Percentiles rank a stretch among this genome's conserved stretches.
phyloP scores from a whole-genome alignment of 306 rosid genomes.

The Fagus sylvatica region DNA sequence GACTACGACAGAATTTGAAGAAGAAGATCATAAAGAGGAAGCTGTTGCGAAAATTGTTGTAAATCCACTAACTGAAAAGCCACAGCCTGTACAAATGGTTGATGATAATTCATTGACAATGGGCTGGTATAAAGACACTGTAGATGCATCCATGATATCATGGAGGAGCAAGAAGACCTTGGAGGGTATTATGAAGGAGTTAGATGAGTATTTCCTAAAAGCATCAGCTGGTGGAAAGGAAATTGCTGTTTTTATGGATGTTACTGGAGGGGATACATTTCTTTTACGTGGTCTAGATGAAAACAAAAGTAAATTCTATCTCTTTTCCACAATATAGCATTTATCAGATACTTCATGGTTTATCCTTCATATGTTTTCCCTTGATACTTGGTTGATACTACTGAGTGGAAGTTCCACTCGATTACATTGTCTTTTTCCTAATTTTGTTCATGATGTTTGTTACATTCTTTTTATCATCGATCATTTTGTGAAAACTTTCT shows the following conservation, averaged over 20 bases:
- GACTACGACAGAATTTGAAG: slow-evolving; percentile 66
- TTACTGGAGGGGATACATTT: slow-evolving; percentile 51
- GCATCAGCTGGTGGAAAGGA: slow-evolving; percentile 74
- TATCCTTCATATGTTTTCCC: background rate
- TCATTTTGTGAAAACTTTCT: too few relatives aligned
- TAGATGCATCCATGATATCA: slow-evolving; percentile 32
- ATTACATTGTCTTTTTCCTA: background rate
- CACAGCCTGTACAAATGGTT: slow-evolving; percentile 30
- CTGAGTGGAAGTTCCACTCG: background rate
- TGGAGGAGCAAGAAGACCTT: slow-evolving; percentile 60
- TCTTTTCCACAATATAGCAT: slow-evolving; percentile 17
- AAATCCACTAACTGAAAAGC: slow-evolving; percentile 41
- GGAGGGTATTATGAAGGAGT: slow-evolving; percentile 64
- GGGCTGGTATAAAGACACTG: slow-evolving; percentile 41
- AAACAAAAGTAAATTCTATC: slow-evolving; percentile 45
- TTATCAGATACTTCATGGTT: background rate
- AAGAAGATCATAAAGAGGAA: slow-evolving; percentile 65
- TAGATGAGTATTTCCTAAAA: slow-evolving; percentile 84
- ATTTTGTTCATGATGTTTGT: background rate
- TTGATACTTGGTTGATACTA: background rate
- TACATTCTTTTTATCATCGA: background rate
- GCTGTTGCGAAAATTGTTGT: slow-evolving; percentile 34
- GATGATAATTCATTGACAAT: slow-evolving; percentile 41
- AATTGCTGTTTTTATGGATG: slow-evolving; percentile 78
- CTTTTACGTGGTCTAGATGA: slow-evolving; percentile 44